Base-by-base conservation (phyloP, 176 grass and related monocot genomes). In the Lolium multiflorum region DNA sequence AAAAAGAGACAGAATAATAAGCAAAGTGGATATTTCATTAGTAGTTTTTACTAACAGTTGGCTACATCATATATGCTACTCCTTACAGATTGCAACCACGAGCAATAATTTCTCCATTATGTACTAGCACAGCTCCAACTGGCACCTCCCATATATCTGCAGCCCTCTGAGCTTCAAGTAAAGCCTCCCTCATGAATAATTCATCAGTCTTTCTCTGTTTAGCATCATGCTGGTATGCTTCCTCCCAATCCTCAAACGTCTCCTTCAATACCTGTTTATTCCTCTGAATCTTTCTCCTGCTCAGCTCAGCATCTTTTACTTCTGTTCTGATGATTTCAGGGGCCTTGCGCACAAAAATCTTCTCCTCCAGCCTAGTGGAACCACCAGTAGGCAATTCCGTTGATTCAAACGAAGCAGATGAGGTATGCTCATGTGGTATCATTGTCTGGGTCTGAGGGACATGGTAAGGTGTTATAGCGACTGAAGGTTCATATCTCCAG, bases 121-220 rank as follows among this genome's bases (percentile, higher is more conserved):
- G 91, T 46, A 98, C 96, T 28, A 98, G 79, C 68, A 98, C 96
- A 71, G 96, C 93, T 80, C 96, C 96, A 86, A 98, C 96, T 0
- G 96, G 96, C 57, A 98, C 96, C 82, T 98, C 96, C 96, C 96
- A 98, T 52, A 89, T 89, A 81, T 98, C 96, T 87, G 93, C 90
- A 81, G 96, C 96, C 72, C 92, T 91, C 69, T 94, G 90, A 82
- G 96, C 96, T 93, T 98, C 96, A n/a, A 86, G 84, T 75, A 98
- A 91, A 52, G 96, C 96, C 90, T 98, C 96, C 79, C 87, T 94
- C 96, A 98, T 98, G 90, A 96, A 98, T 84, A 94, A 88, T 55
- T 98, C 93, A 76, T 98, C 96, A 49, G 86, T 68, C 85, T 89
- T 94, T 87, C 91, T 94, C 77, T 88, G 86, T 26, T 92, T 82